Percentiles rank a stretch among this genome's conserved stretches.
These are phyloP conservation scores for Annulohypoxylon truncatum DNA, from an alignment of 2,329 filamentous ascomycete genomes.

Conservation along the genomic window DNA sequence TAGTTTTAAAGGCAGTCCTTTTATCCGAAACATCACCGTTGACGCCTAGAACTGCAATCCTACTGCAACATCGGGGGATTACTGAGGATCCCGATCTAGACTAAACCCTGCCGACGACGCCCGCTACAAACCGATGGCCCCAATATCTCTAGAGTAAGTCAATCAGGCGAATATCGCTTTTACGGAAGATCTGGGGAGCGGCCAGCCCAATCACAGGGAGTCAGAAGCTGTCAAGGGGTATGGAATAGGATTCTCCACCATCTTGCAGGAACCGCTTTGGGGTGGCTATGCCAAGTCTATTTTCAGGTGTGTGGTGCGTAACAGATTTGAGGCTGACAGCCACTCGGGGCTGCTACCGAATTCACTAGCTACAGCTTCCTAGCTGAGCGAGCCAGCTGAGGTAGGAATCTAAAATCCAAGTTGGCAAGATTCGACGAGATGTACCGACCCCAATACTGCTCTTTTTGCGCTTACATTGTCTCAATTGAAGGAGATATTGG, in stretches of 20 bases:
- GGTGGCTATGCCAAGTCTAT: constrained; percentile 36
- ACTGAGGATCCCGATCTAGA: constrained; percentile 2
- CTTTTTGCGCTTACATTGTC: constrained; percentile 3
- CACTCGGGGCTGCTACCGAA: constrained; percentile 26
- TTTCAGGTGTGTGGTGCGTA: constrained; percentile 23
- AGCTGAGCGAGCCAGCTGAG: constrained; percentile 1
- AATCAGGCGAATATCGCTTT: constrained; percentile 22
- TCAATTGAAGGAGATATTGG: background rate
- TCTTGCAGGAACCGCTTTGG: constrained; percentile 6
- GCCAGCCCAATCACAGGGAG: background rate
- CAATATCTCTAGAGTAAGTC: background rate
- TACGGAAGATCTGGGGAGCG: background rate
- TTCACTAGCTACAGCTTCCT: constrained; percentile 10
- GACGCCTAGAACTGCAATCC: constrained; percentile 23
- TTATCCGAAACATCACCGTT: constrained; percentile 33
- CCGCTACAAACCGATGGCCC: constrained; percentile 2
- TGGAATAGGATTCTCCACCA: constrained; percentile 8
- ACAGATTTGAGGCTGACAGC: constrained; percentile 26
- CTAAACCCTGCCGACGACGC: constrained; percentile 8
- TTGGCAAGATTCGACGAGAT: constrained; percentile 15
- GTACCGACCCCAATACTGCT: constrained; percentile 18
- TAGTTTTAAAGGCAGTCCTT: constrained; percentile 10
- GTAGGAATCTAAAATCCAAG: background rate
- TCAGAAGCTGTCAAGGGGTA: background rate
- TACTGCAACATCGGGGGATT: constrained; percentile 19